These are phyloP conservation scores for Naganishia sp. DNA, from an alignment of 1,284 basidiomycete genomes.

Conservation along the genomic window DNA sequence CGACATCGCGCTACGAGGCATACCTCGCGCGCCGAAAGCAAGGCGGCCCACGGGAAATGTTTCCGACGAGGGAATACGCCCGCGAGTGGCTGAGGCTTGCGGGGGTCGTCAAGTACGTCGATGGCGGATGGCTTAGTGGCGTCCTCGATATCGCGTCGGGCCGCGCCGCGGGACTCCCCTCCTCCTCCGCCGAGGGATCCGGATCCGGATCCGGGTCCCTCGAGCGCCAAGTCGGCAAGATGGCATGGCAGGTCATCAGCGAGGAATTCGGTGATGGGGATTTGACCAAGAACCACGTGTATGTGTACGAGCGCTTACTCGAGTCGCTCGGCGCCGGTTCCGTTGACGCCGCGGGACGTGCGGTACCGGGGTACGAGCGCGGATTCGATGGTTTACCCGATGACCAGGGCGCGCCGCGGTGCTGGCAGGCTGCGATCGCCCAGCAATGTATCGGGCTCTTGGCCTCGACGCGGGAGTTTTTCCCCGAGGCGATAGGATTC, in stretches of 20 bases:
- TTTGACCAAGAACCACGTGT: slow-evolving; percentile 44
- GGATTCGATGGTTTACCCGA: slow-evolving; percentile 38
- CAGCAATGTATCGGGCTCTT: slow-evolving; percentile 44
- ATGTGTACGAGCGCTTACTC: slow-evolving; percentile 40
- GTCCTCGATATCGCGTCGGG: slow-evolving; percentile 35
- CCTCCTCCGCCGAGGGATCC: not conserved
- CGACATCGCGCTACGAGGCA: slow-evolving; percentile 37
- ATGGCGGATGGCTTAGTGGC: slow-evolving; percentile 42
- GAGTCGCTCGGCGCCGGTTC: slow-evolving; percentile 33
- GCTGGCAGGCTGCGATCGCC: slow-evolving; percentile 46
- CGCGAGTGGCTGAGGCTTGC: slow-evolving; percentile 41
- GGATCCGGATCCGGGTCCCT: slow-evolving; percentile 18
- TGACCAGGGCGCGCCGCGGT: slow-evolving; percentile 39
- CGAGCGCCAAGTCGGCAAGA: slow-evolving; percentile 38
- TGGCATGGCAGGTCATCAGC: slow-evolving; percentile 48
- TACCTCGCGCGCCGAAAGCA: slow-evolving; percentile 40
- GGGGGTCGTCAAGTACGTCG: slow-evolving; percentile 46
- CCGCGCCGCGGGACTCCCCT: slow-evolving; percentile 5
- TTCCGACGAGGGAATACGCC: slow-evolving; percentile 38
- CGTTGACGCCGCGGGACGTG: slow-evolving; percentile 18
- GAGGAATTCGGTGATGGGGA: slow-evolving; percentile 51
- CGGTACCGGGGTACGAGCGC: slow-evolving; percentile 34
- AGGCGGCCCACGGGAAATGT: slow-evolving; percentile 44
- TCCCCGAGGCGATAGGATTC: slow-evolving; percentile 47
- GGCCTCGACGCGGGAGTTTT: slow-evolving; percentile 40